Percentiles rank a stretch among this genome's conserved stretches.
These are phyloP conservation scores for Globomyces pollinis-pini DNA, from an alignment of 192 early-diverging fungal species.

Conservation along the genomic window DNA sequence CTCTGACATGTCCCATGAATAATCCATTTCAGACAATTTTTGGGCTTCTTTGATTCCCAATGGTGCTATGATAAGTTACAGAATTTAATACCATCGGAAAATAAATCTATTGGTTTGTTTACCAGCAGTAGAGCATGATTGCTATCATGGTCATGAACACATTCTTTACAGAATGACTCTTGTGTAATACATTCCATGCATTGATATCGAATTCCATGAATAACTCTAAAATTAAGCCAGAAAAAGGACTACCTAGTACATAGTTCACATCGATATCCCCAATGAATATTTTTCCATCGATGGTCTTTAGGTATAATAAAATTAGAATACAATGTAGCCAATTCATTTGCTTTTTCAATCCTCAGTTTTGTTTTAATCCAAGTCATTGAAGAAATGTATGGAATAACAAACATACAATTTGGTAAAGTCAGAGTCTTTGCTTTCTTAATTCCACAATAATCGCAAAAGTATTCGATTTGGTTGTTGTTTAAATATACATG, in stretches of 20 bases:
- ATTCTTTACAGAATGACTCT: not conserved
- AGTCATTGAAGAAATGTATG: conserved; percentile 4
- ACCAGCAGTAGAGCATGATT: not conserved
- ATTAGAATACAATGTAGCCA: not conserved
- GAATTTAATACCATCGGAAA: not conserved
- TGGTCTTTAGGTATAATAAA: not conserved
- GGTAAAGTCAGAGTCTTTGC: too few relatives aligned
- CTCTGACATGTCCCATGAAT: not conserved
- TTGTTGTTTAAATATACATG: not conserved
- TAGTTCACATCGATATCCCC: not conserved
- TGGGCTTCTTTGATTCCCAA: not conserved
- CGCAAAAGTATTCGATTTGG: not conserved
- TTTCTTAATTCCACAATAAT: not conserved
- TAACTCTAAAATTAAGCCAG: too few relatives aligned
- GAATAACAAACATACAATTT: not conserved
- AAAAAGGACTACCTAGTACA: too few relatives aligned
- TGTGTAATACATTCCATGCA: not conserved
- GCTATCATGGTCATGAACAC: not conserved
- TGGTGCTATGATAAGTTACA: not conserved
- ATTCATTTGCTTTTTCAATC: not conserved
- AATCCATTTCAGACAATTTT: not conserved
- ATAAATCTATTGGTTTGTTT: not conserved
- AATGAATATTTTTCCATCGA: conserved; percentile 1
- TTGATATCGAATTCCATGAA: not conserved
- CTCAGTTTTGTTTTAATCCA: not conserved